Evolutionary conservation across 2,329 filamentous ascomycete species (phyloP).

Genomic region (Curvularia sp.): DNA sequence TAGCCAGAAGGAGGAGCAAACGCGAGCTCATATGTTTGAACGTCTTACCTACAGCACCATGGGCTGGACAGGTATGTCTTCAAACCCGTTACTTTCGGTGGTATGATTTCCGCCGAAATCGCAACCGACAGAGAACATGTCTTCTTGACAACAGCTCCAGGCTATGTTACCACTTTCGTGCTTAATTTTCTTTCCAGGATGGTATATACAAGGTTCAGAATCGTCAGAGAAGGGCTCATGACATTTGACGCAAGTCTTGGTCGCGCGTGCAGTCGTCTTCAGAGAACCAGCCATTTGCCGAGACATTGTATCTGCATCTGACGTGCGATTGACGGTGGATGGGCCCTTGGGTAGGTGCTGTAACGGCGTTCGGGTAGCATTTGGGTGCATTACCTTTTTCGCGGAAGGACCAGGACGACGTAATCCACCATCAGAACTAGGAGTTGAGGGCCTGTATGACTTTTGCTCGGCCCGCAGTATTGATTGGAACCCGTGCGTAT

Average conservation of each 20-base stretch:
- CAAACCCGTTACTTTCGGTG: background rate
- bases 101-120: slow-evolving; percentile 16
- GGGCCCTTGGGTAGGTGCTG: background rate
- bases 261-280: background rate
- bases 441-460: slow-evolving; percentile 9
- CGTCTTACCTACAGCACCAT: background rate
- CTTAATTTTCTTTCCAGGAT: slow-evolving; percentile 19
- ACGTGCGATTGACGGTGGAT: background rate
- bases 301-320: background rate
- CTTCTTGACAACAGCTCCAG: slow-evolving; percentile 23
- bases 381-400: background rate
- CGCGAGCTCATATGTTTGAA: background rate
- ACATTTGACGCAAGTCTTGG: slow-evolving; percentile 25
- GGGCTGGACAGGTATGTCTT: background rate
- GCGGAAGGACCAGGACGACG: slow-evolving; percentile 18
- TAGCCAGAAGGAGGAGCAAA: background rate
- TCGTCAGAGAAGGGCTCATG: slow-evolving; percentile 16
- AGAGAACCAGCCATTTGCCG: background rate
- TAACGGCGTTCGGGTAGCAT: background rate
- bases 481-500: slow-evolving; percentile 9
- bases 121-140: slow-evolving; percentile 22
- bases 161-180: slow-evolving; percentile 1
- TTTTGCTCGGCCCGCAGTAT: slow-evolving; percentile 21
- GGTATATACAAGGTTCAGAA: slow-evolving; percentile 25
- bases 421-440: slow-evolving; percentile 20